Conservation (phyloP, 1,139 yeast genomes). For the Candida sojae region DNA sequence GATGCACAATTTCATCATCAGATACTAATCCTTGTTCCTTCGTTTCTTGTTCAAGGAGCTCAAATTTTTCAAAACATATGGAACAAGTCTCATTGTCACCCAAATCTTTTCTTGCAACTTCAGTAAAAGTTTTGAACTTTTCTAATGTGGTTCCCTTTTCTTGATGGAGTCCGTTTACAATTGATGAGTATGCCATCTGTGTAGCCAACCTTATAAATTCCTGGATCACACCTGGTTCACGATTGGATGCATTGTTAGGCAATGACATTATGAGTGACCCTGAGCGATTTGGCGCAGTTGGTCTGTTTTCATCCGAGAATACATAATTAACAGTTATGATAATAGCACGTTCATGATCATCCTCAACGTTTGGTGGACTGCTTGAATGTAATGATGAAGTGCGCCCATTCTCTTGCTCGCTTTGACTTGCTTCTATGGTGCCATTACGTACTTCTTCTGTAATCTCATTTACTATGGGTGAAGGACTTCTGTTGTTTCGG, state of each 20-base stretch:
- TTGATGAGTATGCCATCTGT: conserved; percentile 65
- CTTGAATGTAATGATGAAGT: neutral
- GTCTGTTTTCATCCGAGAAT: conserved; percentile 45
- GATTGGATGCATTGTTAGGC: conserved; percentile 61
- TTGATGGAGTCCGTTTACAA: conserved; percentile 44
- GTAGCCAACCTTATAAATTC: conserved; percentile 68
- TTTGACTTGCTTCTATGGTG: neutral
- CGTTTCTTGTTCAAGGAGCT: conserved; percentile 15
- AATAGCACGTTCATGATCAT: conserved; percentile 25
- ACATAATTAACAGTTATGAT: conserved; percentile 48
- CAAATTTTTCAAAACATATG: conserved; percentile 68
- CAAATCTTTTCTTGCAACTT: conserved; percentile 26
- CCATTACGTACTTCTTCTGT: neutral
- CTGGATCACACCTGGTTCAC: conserved; percentile 54
- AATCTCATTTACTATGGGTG: conserved; percentile 1
- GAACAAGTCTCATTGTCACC: conserved; percentile 47
- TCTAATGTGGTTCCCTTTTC: conserved; percentile 54
- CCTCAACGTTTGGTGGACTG: conserved; percentile 2
- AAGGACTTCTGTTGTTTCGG: neutral
- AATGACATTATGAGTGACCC: conserved; percentile 63
- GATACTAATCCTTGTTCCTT: conserved; percentile 11
- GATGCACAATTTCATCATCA: conserved; percentile 13
- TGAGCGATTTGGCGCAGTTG: conserved; percentile 43
- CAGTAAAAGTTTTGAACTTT: conserved; percentile 52
- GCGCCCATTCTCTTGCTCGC: neutral